These are phyloP conservation scores for Arthrinium phaeospermum DNA, from an alignment of 2,329 filamentous ascomycete genomes.

Conservation along the genomic window DNA sequence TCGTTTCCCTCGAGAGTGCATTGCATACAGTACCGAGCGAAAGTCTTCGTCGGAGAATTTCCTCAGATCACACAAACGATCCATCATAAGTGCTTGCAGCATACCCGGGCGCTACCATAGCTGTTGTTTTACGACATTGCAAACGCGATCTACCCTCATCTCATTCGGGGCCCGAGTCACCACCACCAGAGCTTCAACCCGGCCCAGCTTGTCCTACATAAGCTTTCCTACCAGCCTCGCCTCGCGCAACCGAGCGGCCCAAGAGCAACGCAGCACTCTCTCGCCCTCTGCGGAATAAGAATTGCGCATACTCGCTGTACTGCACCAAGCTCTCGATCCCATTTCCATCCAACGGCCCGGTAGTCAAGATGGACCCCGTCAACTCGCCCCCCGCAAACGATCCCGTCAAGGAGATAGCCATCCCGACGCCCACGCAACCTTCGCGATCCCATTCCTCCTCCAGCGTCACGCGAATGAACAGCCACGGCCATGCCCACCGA, in stretches of 20 bases:
- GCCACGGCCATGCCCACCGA: slow-evolving; percentile 57
- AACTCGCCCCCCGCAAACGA: slow-evolving; percentile 24
- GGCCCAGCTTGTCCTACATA: neutral
- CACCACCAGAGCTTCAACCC: neutral
- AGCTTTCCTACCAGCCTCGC: neutral
- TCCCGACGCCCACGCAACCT: slow-evolving; percentile 37
- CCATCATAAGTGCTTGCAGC: neutral
- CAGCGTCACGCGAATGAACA: slow-evolving; percentile 46
- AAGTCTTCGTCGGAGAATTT: neutral
- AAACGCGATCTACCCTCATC: neutral
- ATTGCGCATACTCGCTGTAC: neutral
- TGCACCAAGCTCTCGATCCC: neutral
- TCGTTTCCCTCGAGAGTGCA: neutral
- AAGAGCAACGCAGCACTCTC: neutral
- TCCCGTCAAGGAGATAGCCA: slow-evolving; percentile 32
- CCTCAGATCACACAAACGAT: neutral
- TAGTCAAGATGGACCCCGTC: slow-evolving; percentile 21
- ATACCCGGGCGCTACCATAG: neutral
- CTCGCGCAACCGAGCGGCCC: neutral
- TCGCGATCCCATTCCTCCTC: slow-evolving; percentile 51
- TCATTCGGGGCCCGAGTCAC: neutral
- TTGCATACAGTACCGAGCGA: neutral
- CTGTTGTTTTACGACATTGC: neutral
- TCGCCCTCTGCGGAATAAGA: neutral
- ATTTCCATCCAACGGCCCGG: neutral